These are phyloP conservation scores for Terana coerulea DNA, from an alignment of 768 basidiomycete genomes.

Conservation along the genomic window DNA sequence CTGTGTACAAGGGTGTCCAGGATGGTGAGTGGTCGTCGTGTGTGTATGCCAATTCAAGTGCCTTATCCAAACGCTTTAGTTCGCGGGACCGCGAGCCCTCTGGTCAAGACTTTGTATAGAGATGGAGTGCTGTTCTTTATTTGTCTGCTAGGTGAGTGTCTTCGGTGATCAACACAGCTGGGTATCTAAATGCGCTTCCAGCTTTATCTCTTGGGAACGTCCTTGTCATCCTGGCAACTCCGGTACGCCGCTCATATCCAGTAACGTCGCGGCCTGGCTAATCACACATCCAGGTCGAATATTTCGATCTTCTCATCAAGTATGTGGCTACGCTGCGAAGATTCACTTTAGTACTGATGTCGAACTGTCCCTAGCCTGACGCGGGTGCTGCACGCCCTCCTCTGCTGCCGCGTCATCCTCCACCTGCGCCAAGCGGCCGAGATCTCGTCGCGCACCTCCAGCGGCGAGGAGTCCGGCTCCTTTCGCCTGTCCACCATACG, in stretches of 20 bases:
- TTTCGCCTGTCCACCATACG: not conserved
- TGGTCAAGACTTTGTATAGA: no score
- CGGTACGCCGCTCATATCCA: not conserved
- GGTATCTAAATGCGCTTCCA: no score
- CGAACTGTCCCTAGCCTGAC: conserved; percentile 3
- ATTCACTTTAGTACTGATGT: not conserved
- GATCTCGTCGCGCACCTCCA: not conserved
- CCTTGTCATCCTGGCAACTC: conserved; percentile 8
- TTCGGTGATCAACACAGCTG: no score
- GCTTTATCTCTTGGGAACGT: conserved; percentile 11
- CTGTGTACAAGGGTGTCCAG: conserved; percentile 1
- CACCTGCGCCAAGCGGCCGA: conserved; percentile 11
- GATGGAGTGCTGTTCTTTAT: conserved; percentile 1
- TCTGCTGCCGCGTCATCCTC: conserved; percentile 13
- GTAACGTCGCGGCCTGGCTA: not conserved
- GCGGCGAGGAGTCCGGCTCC: no score
- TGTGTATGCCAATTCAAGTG: no score
- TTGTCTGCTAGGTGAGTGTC: not conserved
- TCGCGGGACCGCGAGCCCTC: no score
- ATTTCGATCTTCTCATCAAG: not conserved
- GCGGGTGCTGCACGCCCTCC: conserved; percentile 12
- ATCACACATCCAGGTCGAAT: conserved; percentile 1
- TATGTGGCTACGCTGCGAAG: not conserved
- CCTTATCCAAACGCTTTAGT: no score
- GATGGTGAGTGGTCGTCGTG: not conserved